Conservation (phyloP, 2,329 filamentous ascomycete genomes). For the Colletotrichum spaethianum region DNA sequence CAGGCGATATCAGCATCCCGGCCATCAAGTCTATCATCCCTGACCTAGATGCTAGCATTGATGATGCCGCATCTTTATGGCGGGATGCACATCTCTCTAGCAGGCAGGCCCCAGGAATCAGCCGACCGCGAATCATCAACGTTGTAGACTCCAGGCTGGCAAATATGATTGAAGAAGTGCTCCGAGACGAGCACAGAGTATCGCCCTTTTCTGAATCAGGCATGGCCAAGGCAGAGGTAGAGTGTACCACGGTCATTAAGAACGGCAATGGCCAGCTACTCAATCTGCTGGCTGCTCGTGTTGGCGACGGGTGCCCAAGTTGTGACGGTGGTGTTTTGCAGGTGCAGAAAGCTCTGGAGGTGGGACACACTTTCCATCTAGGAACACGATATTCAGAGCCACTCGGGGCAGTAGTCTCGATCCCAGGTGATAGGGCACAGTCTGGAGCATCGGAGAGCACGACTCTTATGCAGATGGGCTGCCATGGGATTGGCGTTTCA, state of each 20-base stretch:
- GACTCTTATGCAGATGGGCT: conserved; percentile 87
- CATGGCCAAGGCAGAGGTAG: conserved; percentile 9
- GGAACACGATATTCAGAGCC: conserved; percentile 89
- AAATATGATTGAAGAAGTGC: conserved; percentile 45
- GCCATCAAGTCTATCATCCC: conserved; percentile 77
- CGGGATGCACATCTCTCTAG: conserved; percentile 47
- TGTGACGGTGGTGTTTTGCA: conserved; percentile 76
- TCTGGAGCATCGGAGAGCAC: not conserved
- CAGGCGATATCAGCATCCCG: conserved; percentile 61
- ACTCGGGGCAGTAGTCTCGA: conserved; percentile 74
- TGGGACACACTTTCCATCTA: conserved; percentile 96
- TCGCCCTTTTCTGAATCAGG: conserved; percentile 4
- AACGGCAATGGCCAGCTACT: conserved; percentile 57
- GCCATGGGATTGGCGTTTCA: conserved; percentile 94
- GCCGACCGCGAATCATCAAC: conserved; percentile 48
- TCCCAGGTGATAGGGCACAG: conserved; percentile 49
- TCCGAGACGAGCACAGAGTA: conserved; percentile 24
- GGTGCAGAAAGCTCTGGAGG: conserved; percentile 83
- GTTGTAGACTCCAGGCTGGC: conserved; percentile 52
- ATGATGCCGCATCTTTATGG: conserved; percentile 71
- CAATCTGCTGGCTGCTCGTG: conserved; percentile 75
- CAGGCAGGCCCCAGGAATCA: conserved; percentile 10
- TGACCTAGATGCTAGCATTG: conserved; percentile 79
- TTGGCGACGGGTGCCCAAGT: conserved; percentile 80
- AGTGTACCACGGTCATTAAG: conserved; percentile 46